Base-by-base conservation (phyloP, 108 stramenopile species). In the Cafeteria roenbergensis region DNA sequence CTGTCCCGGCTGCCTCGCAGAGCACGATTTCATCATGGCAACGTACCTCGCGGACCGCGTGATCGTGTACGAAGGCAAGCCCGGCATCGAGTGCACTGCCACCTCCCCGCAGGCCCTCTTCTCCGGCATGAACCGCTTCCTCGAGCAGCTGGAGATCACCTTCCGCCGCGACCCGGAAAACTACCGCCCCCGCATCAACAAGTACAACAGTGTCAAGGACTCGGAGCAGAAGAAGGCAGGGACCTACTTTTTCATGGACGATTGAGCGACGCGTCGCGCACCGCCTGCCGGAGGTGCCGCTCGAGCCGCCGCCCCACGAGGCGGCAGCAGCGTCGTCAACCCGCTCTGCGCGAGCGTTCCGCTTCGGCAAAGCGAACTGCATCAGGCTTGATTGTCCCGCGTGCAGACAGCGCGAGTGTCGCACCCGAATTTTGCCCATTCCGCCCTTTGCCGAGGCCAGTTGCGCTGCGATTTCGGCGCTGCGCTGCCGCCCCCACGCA, bases 1-100 rank as follows among this genome's bases (percentile, higher is more conserved):
- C n/a, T n/a, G n/a, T n/a, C n/a, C n/a, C n/a, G n/a, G n/a, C n/a
- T n/a, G n/a, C n/a, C n/a, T n/a, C n/a, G n/a, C n/a, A n/a, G 94
- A 95, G 83, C 94, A 95, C 80, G 94, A 95, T 82, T 99, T 99
- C 79, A 93, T 95, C 78, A 99, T 99, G 97, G 93, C 92, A 36
- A 99, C 94, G 14, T 95, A 95, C 74, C 86, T 95, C 54, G 92
- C 92, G 26, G 94, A 95, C 70, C 82, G 93, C 48, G 97, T 99
- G 1, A 89, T 95, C 71, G 97, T 95, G 34, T 99, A 95, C 77
- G 73, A 82, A 53, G 94, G 94, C 51, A 63, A 78, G n/a, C 94
- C 97, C 12, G 93, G 92, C 64, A 72, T 95, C 25, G 93, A 94
- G 73, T 89, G 91, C 31, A 94, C 94, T 28, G 97, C 97, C 6